A percentile compares a stretch with the other conserved stretches of the same genome.
Conservation (phyloP, 345 rosid genomes). For the Firmiana major region DNA sequence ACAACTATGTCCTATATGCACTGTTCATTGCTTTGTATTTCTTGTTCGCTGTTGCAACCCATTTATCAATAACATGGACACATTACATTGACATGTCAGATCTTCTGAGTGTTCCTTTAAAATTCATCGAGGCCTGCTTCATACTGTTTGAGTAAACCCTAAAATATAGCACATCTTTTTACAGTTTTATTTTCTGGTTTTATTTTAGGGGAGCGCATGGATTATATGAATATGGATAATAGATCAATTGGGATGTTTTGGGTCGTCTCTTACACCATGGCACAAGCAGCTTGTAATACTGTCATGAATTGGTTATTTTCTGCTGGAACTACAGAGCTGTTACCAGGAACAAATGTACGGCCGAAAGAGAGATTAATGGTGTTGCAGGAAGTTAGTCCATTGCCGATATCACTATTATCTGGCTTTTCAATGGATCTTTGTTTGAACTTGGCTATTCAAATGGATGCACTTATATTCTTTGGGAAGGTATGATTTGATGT, state of each 20-base stretch:
- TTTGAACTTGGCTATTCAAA: slow-evolving; percentile 68
- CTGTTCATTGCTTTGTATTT: background rate
- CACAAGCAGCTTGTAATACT: slow-evolving; percentile 89
- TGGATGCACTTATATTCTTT: slow-evolving; percentile 84
- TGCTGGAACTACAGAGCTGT: slow-evolving; percentile 64
- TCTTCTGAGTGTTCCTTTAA: background rate
- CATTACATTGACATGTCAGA: background rate
- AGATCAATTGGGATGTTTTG: slow-evolving; percentile 97
- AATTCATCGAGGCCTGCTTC: background rate
- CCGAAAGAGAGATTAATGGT: slow-evolving; percentile 74
- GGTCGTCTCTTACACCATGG: slow-evolving; percentile 96
- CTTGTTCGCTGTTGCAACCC: background rate
- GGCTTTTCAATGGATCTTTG: slow-evolving; percentile 86
- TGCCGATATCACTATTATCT: slow-evolving; percentile 84
- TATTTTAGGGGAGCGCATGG: slow-evolving; percentile 77
- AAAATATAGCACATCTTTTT: background rate
- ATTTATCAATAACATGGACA: background rate
- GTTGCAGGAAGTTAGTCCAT: slow-evolving; percentile 89
- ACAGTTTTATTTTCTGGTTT: slow-evolving; percentile 19
- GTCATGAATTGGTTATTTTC: slow-evolving; percentile 80
- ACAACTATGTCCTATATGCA: background rate
- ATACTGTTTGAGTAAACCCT: slow-evolving; percentile 11
- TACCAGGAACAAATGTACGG: slow-evolving; percentile 57
- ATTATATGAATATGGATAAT: slow-evolving; percentile 95
- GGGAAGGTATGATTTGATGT: slow-evolving; percentile 58